Percentiles rank a stretch among this genome's conserved stretches.
Conservation (phyloP, 1,284 basidiomycete species). For the Ustanciosporium gigantosporum region DNA sequence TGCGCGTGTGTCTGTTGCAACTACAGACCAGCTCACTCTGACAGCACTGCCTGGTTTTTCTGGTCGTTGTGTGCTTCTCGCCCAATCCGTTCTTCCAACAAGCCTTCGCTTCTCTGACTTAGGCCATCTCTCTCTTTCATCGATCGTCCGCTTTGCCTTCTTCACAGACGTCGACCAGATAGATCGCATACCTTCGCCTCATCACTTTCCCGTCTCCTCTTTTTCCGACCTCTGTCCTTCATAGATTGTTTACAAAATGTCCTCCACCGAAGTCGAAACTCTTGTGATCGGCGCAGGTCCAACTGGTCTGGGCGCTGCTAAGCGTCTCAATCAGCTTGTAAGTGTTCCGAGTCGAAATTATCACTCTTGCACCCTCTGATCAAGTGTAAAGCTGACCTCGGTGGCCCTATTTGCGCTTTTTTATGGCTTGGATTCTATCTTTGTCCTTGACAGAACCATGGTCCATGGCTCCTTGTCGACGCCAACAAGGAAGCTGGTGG, state of each 20-base stretch:
- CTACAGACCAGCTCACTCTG: background rate
- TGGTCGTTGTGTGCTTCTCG: background rate
- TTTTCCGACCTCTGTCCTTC: background rate
- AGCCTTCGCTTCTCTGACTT: too few species aligned
- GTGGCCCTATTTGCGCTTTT: too few species aligned
- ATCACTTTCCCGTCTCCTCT: background rate
- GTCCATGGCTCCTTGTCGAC: conserved; percentile 64
- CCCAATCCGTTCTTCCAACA: background rate
- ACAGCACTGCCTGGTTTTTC: background rate
- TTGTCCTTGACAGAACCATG: conserved; percentile 63
- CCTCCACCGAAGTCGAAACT: conserved; percentile 51
- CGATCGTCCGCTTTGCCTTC: too few species aligned
- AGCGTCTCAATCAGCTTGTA: conserved; percentile 65
- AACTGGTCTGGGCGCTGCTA: conserved; percentile 66
- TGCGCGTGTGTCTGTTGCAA: background rate
- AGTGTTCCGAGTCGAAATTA: conserved; percentile 20
- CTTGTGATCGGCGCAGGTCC: conserved; percentile 60
- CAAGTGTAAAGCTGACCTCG: too few species aligned
- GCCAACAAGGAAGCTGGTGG: conserved; percentile 64
- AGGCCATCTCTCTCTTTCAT: too few species aligned
- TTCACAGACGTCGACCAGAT: too few species aligned
- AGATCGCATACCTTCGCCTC: too few species aligned
- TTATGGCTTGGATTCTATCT: too few species aligned
- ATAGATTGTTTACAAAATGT: too few species aligned
- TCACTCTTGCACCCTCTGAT: too few species aligned